Base-by-base conservation (phyloP, 129 eudicot genomes). In the Logfia minima region DNA sequence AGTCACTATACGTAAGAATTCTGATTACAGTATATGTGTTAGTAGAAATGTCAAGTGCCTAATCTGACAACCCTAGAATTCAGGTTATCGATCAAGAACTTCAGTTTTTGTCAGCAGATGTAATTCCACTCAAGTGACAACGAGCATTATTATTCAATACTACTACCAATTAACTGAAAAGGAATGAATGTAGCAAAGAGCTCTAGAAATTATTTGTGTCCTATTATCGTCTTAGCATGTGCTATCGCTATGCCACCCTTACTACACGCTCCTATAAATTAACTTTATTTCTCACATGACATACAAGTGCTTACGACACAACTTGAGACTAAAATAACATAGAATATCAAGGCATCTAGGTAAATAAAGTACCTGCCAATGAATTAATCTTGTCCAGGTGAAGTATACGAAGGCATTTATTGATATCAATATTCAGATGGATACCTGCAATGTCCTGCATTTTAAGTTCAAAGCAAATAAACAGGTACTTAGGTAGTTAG, bases 401-500 rank as follows among this genome's bases (percentile, higher is more conserved):
- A 77, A 90, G 85, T 78, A 88, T 81, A 55, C 66, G 91, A 41
- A 93, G 88, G 87, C 91, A 93, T 84, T 93, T 88, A 37, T 90
- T 92, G 75, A 90, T 73, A 77, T 93, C 98, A 79, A 93, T 88
- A 78, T 93, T 86, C 79, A 93, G 80, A 81, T 93, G 88, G 45
- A 93, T 88, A 80, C 98, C 98, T 79, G 98, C 90, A 87, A 93
- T 87, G 63, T n/a, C 64, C 23, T n/a, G 64, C 26, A 59, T n/a
- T 21, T 58, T 4, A 3, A 4, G 55, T 3, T 48, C 4, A 0
- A 41, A 41, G 14, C 2, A 41, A 41, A 41, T 41, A 41, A 41
- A 41, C 48, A 9, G 48, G 66, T 70, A 14, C 23, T 32, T 63
- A 43, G 48, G 66, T 70, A 14, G n/a, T 32, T 63, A 43, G 43